Base-by-base conservation (phyloP, 768 basidiomycete species). In the Mrakia gelida region DNA sequence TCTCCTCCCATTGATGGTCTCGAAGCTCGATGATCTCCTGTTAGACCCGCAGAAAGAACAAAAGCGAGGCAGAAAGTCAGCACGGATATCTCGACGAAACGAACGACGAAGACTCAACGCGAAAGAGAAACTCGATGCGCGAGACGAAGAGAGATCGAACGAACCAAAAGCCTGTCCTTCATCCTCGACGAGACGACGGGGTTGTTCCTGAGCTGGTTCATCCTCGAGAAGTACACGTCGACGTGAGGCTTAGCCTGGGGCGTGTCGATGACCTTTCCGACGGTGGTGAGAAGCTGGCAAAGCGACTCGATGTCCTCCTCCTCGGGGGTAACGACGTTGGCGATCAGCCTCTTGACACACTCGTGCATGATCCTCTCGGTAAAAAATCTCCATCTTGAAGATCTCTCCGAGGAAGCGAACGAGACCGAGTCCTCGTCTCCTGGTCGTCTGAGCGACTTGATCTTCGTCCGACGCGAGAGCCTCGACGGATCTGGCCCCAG, bases 291-390 rank as follows among this genome's bases (percentile, higher is more conserved):
- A 75, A 98, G 88, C 84, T 94, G 94, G 88, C 95, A 98, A 76
- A 97, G 88, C 70, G 91, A 93, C 88, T 98, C 96, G 80, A 99
- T 92, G 83, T 97, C 95, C 86, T 98, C 96, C 85, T 98, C 96
- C 82, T 98, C 95, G 0, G 95, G 97, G 82, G 93, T 92, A 81
- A 94, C 91, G 77, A 96, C 91, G 83, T 99, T 98, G 75, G 91
- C 89, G 21, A 98, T 87, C 18, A 98, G 88, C 86, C 95, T 95
- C 89, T 94, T 94, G 83, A 98, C 91, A 87, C 95, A 99, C 85
- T 94, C 92, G 87, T 95, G 92, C 93, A 98, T 99, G 86, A 98
- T 96, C 81, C 94, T 91, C 86, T 95, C 94, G 70, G 94, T 95
- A n/a, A 75, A 98, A 87, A 94, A 98, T 97, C 86, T 93, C 92